Percentiles rank a stretch among this genome's conserved stretches.
These are phyloP conservation scores for Ilex aquifolium DNA, from an alignment of 257 asterid species.

Conservation along the genomic window DNA sequence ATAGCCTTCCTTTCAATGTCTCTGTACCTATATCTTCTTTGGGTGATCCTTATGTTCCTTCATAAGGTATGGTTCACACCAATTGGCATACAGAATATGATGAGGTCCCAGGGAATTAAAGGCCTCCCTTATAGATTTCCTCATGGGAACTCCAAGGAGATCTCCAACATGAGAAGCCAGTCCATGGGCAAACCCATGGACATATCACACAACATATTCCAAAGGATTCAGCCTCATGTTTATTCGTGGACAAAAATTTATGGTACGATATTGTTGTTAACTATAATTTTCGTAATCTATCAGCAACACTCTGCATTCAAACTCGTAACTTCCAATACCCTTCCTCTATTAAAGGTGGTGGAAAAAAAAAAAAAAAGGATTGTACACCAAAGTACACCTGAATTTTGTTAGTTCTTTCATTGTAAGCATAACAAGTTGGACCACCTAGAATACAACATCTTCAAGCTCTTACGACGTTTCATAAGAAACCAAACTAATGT, in stretches of 20 bases:
- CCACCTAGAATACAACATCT: no score
- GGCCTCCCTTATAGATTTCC: slow-evolving; percentile 61
- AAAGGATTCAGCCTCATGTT: slow-evolving; percentile 61
- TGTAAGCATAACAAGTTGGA: neutral
- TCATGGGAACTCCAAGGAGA: slow-evolving; percentile 51
- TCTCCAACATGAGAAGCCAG: slow-evolving; percentile 37
- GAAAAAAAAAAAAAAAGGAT: no score
- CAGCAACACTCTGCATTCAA: no score
- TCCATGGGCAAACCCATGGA: slow-evolving; percentile 42
- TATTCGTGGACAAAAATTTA: slow-evolving; percentile 49
- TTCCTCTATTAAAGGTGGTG: no score
- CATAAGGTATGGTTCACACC: slow-evolving; percentile 48
- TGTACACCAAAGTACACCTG: neutral
- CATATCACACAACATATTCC: slow-evolving; percentile 47
- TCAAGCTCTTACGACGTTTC: no score
- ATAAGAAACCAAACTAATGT: no score
- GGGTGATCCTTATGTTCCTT: slow-evolving; percentile 29
- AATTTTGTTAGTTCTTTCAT: neutral
- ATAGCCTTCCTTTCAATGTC: slow-evolving; percentile 12
- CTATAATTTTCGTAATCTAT: no score
- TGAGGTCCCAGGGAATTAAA: slow-evolving; percentile 53
- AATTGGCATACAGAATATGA: slow-evolving; percentile 16
- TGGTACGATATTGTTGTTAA: slow-evolving; percentile 26
- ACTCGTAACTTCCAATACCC: no score
- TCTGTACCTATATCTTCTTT: slow-evolving; percentile 25